Evolutionary conservation across 768 basidiomycete genomes (phyloP).

Genomic region (Lanmaoa rubissima): DNA sequence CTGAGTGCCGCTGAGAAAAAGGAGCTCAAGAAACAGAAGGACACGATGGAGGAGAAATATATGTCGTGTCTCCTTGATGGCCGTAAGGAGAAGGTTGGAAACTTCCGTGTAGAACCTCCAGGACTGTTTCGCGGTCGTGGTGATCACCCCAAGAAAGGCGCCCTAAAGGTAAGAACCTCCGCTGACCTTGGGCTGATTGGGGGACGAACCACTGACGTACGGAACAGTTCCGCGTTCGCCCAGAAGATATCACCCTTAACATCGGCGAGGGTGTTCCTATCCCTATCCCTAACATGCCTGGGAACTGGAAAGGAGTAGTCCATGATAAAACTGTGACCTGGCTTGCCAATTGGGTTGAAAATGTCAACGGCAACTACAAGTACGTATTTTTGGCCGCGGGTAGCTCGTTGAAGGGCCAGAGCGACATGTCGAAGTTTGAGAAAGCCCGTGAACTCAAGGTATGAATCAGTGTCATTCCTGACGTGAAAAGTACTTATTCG

Average conservation of each 20-base stretch:
- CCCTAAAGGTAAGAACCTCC: conserved; percentile 68
- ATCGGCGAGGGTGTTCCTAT: conserved; percentile 74
- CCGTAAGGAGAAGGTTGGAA: conserved; percentile 96
- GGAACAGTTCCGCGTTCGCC: conserved; percentile 75
- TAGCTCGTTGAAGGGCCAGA: conserved; percentile 96
- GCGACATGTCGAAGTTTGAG: conserved; percentile 97
- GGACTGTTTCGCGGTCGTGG: conserved; percentile 98
- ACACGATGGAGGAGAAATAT: conserved; percentile 82
- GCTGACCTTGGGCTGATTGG: neutral
- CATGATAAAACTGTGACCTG: conserved; percentile 98
- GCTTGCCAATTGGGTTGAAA: conserved; percentile 99
- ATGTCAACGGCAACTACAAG: conserved; percentile 92
- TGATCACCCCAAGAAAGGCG: conserved; percentile 97
- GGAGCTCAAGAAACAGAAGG: conserved; percentile 80
- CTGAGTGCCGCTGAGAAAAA: conserved; percentile 88
- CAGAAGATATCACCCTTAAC: conserved; percentile 96
- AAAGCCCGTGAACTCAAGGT: conserved; percentile 97
- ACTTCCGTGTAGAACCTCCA: conserved; percentile 97
- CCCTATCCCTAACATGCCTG: conserved; percentile 89
- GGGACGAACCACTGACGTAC: conserved; percentile 5
- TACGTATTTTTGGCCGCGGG: conserved; percentile 99
- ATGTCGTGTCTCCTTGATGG: conserved; percentile 88
- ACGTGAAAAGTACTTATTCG: conserved; percentile 6
- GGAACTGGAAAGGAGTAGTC: conserved; percentile 83
- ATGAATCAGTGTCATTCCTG: neutral